Conservation (phyloP, 78 protist species). For the Dictyostelium intermedium region DNA sequence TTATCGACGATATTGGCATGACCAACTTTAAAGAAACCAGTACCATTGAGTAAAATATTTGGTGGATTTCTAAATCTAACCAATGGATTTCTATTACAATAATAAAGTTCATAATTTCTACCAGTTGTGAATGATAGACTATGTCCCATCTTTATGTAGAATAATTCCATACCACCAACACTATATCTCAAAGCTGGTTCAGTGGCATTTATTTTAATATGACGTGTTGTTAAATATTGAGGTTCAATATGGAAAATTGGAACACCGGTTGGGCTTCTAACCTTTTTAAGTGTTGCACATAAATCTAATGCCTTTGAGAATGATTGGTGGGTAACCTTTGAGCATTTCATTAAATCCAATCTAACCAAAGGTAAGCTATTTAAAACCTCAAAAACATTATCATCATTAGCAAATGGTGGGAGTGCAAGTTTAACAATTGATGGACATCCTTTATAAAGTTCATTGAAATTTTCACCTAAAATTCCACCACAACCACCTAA, state of each 20-base stretch:
- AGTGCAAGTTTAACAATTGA: neutral
- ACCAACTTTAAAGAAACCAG: neutral
- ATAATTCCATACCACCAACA: neutral
- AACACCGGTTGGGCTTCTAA: neutral
- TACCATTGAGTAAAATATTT: neutral
- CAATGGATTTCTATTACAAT: slow-evolving; percentile 1
- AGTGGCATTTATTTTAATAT: neutral
- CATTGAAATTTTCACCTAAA: neutral
- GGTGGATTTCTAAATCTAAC: slow-evolving; percentile 43
- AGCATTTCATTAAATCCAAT: neutral
- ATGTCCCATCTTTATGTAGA: neutral
- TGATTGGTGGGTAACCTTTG: neutral
- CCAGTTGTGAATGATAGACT: neutral
- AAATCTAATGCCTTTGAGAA: neutral
- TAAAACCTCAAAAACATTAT: neutral
- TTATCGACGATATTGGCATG: neutral
- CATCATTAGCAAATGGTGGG: neutral
- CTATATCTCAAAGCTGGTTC: neutral
- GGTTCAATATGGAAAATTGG: neutral
- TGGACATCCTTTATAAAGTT: neutral
- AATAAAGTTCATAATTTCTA: neutral
- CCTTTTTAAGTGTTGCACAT: neutral
- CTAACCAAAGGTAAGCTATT: neutral
- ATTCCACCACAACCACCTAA: neutral
- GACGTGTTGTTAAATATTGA: neutral